These are phyloP conservation scores for Candolleomyces eurysporus DNA, from an alignment of 768 basidiomycete species.

Conservation along the genomic window DNA sequence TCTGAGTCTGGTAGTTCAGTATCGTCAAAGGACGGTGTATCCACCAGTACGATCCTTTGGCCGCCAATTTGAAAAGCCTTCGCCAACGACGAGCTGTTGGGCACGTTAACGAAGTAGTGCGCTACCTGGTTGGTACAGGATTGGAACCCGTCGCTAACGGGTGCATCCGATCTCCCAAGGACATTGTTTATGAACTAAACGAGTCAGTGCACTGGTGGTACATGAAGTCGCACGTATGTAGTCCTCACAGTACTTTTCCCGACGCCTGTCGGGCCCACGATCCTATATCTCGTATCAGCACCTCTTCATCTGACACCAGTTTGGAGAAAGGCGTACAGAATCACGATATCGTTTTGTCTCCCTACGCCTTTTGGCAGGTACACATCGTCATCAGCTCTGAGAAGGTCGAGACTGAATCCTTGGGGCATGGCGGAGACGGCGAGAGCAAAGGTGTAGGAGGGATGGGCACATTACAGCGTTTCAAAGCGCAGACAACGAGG, in stretches of 20 bases:
- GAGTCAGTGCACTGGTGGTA: too few species aligned
- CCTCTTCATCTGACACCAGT: background rate
- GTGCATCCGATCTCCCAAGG: background rate
- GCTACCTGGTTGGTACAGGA: background rate
- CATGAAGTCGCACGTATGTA: background rate
- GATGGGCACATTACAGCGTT: too few species aligned
- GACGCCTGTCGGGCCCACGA: background rate
- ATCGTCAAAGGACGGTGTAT: background rate
- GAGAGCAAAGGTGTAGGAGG: too few species aligned
- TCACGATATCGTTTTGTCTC: background rate
- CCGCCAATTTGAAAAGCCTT: too few species aligned
- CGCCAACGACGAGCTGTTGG: background rate
- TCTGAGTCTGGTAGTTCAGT: background rate
- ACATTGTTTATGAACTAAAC: background rate
- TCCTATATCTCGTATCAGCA: background rate
- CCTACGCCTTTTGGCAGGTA: too few species aligned
- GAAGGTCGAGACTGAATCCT: too few species aligned
- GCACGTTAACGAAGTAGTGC: background rate
- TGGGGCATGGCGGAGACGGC: too few species aligned
- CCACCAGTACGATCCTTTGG: background rate
- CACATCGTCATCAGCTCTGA: too few species aligned
- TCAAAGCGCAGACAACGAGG: too few species aligned
- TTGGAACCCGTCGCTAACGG: background rate
- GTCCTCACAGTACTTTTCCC: background rate
- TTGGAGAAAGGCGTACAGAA: background rate